phyloP scores from a whole-genome alignment of 257 asterid species.

The Haberlea rhodopensis region DNA sequence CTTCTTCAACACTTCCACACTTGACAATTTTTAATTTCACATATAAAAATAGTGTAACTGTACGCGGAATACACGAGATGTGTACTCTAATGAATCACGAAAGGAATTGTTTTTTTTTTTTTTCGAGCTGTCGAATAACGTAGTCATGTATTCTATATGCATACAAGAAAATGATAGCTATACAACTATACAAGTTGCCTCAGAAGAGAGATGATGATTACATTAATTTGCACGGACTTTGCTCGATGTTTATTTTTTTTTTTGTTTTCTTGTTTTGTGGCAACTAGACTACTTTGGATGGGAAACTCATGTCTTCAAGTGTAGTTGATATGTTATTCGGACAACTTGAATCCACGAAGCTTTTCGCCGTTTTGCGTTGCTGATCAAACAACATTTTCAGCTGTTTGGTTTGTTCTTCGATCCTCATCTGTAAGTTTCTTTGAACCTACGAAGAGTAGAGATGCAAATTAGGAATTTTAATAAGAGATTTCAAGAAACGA shows the following conservation, averaged over 20 bases:
- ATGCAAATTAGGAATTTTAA: too few relatives aligned
- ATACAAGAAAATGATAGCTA: slow-evolving; percentile 20
- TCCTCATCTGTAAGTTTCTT: slow-evolving; percentile 58
- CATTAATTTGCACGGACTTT: slow-evolving; percentile 6
- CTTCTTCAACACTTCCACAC: too few relatives aligned
- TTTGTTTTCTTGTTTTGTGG: not conserved
- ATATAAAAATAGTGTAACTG: too few relatives aligned
- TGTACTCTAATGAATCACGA: slow-evolving; percentile 1
- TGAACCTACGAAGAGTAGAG: slow-evolving; percentile 39
- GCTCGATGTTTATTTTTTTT: not conserved
- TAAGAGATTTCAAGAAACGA: not conserved
- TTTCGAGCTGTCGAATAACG: slow-evolving; percentile 12
- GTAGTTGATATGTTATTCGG: slow-evolving; percentile 32
- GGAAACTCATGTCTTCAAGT: slow-evolving; percentile 35
- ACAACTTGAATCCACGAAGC: slow-evolving; percentile 35
- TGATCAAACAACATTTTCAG: slow-evolving; percentile 60
- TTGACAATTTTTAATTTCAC: not conserved
- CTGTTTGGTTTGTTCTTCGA: slow-evolving; percentile 69
- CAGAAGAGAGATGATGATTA: not conserved
- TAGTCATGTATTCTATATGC: slow-evolving; percentile 20
- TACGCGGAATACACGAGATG: not conserved
- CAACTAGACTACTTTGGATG: slow-evolving; percentile 40
- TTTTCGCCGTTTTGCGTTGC: slow-evolving; percentile 48
- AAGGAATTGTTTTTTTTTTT: not conserved
- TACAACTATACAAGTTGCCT: not conserved